Evolutionary conservation across 176 grass and related monocot species (phyloP).

Genomic region (Oryza glaberrima): DNA sequence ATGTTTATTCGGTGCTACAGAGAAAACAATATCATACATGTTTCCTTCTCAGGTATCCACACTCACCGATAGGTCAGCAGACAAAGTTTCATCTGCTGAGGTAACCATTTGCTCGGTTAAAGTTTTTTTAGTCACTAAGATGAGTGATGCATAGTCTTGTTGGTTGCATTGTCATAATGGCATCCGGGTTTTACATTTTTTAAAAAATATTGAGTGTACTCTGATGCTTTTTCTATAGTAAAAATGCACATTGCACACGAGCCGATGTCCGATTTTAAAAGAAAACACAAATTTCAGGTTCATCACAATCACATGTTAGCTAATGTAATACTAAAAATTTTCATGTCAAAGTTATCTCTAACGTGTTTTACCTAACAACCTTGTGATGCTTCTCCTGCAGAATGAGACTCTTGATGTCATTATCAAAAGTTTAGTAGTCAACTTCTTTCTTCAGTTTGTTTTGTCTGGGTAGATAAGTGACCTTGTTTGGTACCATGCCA

Average conservation of each 20-base stretch:
- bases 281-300: not conserved
- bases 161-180: not conserved
- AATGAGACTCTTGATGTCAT: not conserved
- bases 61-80: constrained; percentile 36
- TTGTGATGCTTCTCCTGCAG: not conserved
- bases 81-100: constrained; percentile 46
- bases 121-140: not conserved
- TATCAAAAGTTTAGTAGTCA: not conserved
- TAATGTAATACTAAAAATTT: not conserved
- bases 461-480: not conserved
- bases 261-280: not conserved
- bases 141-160: not conserved
- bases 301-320: not conserved
- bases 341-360: not conserved
- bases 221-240: not conserved
- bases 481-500: not conserved
- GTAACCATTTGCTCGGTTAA: constrained; percentile 42
- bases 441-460: not conserved
- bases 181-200: too few relatives aligned
- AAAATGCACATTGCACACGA: not conserved
- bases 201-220: not conserved
- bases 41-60: constrained; percentile 49
- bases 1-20: constrained; percentile 7
- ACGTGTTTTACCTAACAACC: not conserved
- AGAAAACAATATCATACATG: not conserved